Evolutionary conservation across 2,329 filamentous ascomycete genomes (phyloP).

Genomic region (Sclerotinia minor): DNA sequence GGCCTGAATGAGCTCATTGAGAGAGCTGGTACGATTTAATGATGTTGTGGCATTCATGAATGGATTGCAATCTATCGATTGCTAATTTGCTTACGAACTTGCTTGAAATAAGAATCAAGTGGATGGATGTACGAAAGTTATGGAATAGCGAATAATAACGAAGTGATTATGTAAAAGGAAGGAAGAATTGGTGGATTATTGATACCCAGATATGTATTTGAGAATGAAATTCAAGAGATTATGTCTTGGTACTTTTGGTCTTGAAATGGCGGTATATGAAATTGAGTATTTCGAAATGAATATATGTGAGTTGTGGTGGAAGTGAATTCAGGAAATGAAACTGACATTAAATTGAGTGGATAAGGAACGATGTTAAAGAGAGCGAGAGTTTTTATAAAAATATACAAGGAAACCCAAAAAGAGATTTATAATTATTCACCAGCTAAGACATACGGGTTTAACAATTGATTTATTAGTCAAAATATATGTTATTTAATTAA

Average conservation of each 20-base stretch:
- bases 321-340: no score
- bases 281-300: no score
- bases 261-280: no score
- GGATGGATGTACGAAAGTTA: not conserved
- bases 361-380: no score
- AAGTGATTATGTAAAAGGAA: not conserved
- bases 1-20: not conserved
- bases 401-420: no score
- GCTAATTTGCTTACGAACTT: not conserved
- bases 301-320: no score
- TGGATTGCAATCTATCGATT: not conserved
- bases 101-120: not conserved
- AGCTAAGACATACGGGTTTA: no score
- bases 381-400: no score
- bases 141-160: not conserved
- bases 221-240: slow-evolving; percentile 1
- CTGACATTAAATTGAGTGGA: no score
- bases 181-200: not conserved
- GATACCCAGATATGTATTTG: slow-evolving; percentile 13
- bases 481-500: no score
- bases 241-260: not conserved
- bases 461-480: no score
- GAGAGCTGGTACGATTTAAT: slow-evolving; percentile 1
- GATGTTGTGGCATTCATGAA: not conserved
- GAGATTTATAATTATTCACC: no score